Evolutionary conservation across 2,329 filamentous ascomycete species (phyloP).

Genomic region (Verticillium albo-atrum): DNA sequence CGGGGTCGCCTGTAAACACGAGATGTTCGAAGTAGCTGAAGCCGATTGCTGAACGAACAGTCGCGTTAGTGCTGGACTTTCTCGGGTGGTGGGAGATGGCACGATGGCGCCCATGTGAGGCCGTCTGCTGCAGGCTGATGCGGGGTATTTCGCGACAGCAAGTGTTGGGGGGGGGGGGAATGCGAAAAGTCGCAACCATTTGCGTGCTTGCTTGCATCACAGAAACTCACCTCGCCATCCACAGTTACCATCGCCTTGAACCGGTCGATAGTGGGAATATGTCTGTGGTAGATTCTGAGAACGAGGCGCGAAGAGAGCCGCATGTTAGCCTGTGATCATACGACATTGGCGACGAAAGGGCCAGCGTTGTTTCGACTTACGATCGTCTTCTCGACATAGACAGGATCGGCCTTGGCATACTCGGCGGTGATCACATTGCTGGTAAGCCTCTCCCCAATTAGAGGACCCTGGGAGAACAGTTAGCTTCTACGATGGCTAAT

Average conservation of each 20-base stretch:
- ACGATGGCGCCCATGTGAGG: neutral
- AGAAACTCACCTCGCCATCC: constrained; percentile 85
- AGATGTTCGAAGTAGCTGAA: constrained; percentile 92
- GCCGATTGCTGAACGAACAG: constrained; percentile 63
- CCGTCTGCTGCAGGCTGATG: constrained; percentile 1
- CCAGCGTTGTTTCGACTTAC: constrained; percentile 47
- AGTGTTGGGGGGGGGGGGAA: neutral
- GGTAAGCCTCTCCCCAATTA: constrained; percentile 73
- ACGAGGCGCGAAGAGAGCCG: constrained; percentile 1
- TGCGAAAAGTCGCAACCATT: neutral
- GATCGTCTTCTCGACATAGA: constrained; percentile 81
- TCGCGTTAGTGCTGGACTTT: neutral
- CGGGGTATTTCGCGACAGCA: constrained; percentile 7
- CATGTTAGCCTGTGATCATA: constrained; percentile 4
- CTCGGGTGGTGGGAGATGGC: neutral
- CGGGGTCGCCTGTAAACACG: constrained; percentile 57
- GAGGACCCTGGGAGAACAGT: constrained; percentile 60
- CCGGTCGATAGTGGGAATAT: constrained; percentile 81
- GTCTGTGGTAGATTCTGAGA: constrained; percentile 70
- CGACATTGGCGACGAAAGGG: constrained; percentile 2
- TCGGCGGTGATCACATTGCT: constrained; percentile 76
- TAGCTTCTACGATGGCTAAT: constrained; percentile 15
- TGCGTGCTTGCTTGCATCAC: neutral
- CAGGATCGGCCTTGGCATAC: constrained; percentile 82
- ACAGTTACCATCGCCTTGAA: constrained; percentile 92